A percentile compares a stretch with the other conserved stretches of the same genome.
Conservation (phyloP, 148 eudicot genomes). For the Camellia lanceoleosa region DNA sequence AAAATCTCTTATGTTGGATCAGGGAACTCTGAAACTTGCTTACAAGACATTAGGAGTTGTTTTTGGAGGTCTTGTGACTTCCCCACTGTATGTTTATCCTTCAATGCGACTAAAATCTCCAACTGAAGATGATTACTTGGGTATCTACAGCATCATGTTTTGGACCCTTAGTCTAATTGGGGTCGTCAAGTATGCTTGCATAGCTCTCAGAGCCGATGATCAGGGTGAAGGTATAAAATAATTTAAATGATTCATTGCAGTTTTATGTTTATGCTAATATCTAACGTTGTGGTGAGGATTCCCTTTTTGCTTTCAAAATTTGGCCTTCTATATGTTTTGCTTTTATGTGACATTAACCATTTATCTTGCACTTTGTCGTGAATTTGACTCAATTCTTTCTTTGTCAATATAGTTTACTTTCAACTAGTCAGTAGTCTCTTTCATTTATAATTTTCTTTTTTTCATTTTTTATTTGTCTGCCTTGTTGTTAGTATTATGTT, state of each 20-base stretch:
- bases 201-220: slow-evolving; percentile 67
- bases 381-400: not conserved
- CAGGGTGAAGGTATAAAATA: slow-evolving; percentile 62
- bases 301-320: not conserved
- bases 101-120: slow-evolving; percentile 60
- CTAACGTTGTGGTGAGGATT: not conserved
- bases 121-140: slow-evolving; percentile 62
- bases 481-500: no score
- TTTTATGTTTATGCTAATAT: not conserved
- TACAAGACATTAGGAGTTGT: slow-evolving; percentile 65
- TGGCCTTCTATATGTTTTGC: not conserved
- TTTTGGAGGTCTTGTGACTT: slow-evolving; percentile 65
- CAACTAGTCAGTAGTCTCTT: not conserved
- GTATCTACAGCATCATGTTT: slow-evolving; percentile 62
- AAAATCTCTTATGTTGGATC: not conserved
- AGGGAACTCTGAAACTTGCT: slow-evolving; percentile 39
- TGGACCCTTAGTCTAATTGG: slow-evolving; percentile 73
- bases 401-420: not conserved
- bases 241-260: not conserved
- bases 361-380: not conserved
- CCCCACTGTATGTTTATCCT: slow-evolving; percentile 67
- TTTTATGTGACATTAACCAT: not conserved
- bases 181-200: slow-evolving; percentile 55
- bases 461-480: not conserved
- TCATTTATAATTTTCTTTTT: not conserved